These are phyloP conservation scores for Pseudoneurospora amorphoporcata DNA, from an alignment of 495 filamentous ascomycete genomes.

Conservation along the genomic window DNA sequence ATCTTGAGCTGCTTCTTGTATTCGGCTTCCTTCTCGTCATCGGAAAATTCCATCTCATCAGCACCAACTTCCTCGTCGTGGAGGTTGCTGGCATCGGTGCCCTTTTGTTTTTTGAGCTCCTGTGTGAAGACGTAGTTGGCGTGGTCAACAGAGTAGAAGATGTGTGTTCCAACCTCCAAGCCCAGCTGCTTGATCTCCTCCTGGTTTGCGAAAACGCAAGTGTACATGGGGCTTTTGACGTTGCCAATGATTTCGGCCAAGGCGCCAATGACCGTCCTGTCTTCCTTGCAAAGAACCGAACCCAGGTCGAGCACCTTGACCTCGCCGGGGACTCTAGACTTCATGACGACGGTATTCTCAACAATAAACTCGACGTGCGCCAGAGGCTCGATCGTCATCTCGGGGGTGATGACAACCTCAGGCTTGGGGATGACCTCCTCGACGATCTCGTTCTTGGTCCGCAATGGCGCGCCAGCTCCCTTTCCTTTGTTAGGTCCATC, in stretches of 20 bases:
- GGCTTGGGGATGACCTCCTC: constrained; percentile 64
- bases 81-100: constrained; percentile 85
- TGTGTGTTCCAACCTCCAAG: constrained; percentile 48
- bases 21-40: constrained; percentile 87
- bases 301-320: constrained; percentile 72
- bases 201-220: constrained; percentile 55
- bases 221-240: constrained; percentile 74
- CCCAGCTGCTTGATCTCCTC: constrained; percentile 56
- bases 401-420: constrained; percentile 56
- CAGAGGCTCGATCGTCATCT: constrained; percentile 64
- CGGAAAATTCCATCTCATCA: constrained; percentile 86
- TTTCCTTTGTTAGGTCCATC: constrained; percentile 38
- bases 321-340: constrained; percentile 67
- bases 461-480: constrained; percentile 40
- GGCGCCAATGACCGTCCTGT: constrained; percentile 64
- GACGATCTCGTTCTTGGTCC: constrained; percentile 63
- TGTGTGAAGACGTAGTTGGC: constrained; percentile 78
- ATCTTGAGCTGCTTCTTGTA: constrained; percentile 53
- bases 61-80: constrained; percentile 85
- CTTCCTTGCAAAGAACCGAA: constrained; percentile 71
- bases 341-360: constrained; percentile 66
- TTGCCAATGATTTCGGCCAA: constrained; percentile 73
- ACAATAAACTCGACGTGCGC: constrained; percentile 65
- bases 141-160: constrained; percentile 70
- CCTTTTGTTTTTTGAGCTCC: constrained; percentile 62